Evolutionary conservation across 192 early-diverging fungal genomes (phyloP), one percentile per base, ranked within the genome.

Genomic region (Coemansia aciculifera): DNA sequence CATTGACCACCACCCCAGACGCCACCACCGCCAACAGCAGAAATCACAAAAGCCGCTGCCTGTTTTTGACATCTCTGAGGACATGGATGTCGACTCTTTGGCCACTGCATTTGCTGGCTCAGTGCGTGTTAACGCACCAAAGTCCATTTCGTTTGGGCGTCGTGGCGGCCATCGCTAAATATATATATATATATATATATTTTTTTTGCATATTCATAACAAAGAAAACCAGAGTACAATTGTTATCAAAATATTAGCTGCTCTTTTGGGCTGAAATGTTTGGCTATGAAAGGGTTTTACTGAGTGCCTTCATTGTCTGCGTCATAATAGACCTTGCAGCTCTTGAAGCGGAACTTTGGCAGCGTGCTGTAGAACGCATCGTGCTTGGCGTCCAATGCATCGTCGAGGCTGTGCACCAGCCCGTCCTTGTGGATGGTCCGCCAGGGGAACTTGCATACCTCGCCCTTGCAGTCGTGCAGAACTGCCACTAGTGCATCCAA

Each of bases 361-460:
- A 84, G 64, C 15, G 60, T 44, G 5, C 72, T 65, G 79, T 87
- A 89, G 61, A 79, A 78, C 11, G 43, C 49, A 67, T 89, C 88
- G 66, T 81, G 79, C 37, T 72, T 73, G 31, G 74, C 63, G 63
- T 75, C 66, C 51, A 87, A 56, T 2, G 86, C 85, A 48, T 87
- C 75, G 1, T 67, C 72, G 37, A 87, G 67, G 17, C 72, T 79
- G 5, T 42, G 43, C 8, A 87, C 80, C 21, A 63, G 66, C 51
- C 64, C 76, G 42, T 65, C 42, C 17, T 80, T 67, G 67, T 86
- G 86, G 15, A 89, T 65, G 1, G 75, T 76, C 0, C 59, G 59
- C 88, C 88, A 89, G 21, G 88, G 88, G 24, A 86, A 71, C 57
- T 84, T 80, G 65, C 88, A 89, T 7, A 71, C 77, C 0, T 74